Evolutionary conservation across 352 stramenopile genomes (phyloP).

Genomic region (Saprolegnia diclina): DNA sequence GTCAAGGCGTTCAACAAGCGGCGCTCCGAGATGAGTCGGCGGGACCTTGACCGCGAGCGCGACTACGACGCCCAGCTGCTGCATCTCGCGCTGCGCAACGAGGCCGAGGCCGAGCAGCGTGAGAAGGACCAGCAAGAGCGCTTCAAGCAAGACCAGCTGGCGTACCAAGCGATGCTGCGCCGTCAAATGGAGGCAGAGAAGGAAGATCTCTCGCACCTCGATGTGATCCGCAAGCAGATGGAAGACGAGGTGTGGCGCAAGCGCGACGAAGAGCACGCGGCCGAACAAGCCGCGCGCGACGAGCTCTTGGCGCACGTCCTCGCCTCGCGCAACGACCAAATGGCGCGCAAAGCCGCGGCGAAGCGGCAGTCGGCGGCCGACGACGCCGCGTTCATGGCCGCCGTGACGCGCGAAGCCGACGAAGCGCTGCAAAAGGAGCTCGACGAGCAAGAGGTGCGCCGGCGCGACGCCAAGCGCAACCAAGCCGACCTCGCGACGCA

Average conservation of each 20-base stretch:
- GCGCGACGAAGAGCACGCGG: slow-evolving; percentile 59
- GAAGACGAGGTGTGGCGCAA: slow-evolving; percentile 73
- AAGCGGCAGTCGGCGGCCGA: slow-evolving; percentile 40
- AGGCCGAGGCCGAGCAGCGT: slow-evolving; percentile 49
- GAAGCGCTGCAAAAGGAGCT: slow-evolving; percentile 74
- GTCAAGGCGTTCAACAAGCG: slow-evolving; percentile 73
- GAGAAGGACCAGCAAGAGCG: slow-evolving; percentile 59
- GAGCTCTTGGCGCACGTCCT: slow-evolving; percentile 70
- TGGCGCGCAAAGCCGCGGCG: slow-evolving; percentile 40
- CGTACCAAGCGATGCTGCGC: slow-evolving; percentile 67
- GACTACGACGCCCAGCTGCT: slow-evolving; percentile 60
- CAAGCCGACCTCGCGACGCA: slow-evolving; percentile 59
- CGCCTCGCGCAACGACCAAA: slow-evolving; percentile 47
- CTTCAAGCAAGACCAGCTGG: slow-evolving; percentile 63
- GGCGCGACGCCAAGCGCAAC: slow-evolving; percentile 54
- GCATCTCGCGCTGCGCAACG: slow-evolving; percentile 49
- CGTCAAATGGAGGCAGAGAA: slow-evolving; percentile 69
- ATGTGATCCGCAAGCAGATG: slow-evolving; percentile 76
- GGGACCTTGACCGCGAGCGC: slow-evolving; percentile 45
- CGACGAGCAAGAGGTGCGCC: slow-evolving; percentile 62
- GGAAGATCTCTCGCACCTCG: slow-evolving; percentile 55
- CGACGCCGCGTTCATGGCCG: slow-evolving; percentile 55
- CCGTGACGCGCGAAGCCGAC: slow-evolving; percentile 58
- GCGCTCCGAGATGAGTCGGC: slow-evolving; percentile 43
- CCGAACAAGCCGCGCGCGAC: slow-evolving; percentile 62